These are phyloP conservation scores for Pichia sp. DNA, from an alignment of 1,139 yeast species.

Conservation along the genomic window DNA sequence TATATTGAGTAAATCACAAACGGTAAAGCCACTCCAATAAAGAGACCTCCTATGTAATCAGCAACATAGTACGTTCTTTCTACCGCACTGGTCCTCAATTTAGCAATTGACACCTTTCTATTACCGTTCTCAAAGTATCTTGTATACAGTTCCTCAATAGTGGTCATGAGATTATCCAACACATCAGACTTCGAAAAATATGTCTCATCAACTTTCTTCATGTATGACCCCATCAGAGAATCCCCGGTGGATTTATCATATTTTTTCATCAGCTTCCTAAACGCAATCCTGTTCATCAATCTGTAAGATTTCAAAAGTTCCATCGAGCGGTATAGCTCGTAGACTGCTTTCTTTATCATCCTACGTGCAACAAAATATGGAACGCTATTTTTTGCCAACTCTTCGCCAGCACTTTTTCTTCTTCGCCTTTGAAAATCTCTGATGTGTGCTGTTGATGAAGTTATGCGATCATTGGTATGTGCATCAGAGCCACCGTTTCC, in stretches of 20 bases:
- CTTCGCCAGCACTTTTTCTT: constrained; percentile 4
- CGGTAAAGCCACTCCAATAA: constrained; percentile 69
- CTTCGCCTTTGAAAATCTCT: constrained; percentile 25
- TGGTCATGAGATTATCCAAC: constrained; percentile 55
- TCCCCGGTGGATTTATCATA: constrained; percentile 70
- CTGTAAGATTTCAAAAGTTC: constrained; percentile 75
- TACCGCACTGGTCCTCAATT: constrained; percentile 48
- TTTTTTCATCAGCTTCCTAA: constrained; percentile 83
- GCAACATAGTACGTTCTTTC: constrained; percentile 41
- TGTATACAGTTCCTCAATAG: constrained; percentile 67
- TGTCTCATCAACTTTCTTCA: constrained; percentile 52
- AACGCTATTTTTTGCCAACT: constrained; percentile 30
- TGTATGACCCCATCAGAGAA: constrained; percentile 46
- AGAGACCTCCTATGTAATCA: constrained; percentile 57
- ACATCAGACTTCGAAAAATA: constrained; percentile 65
- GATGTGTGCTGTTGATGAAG: constrained; percentile 13
- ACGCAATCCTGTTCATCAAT: constrained; percentile 77
- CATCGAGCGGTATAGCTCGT: constrained; percentile 75
- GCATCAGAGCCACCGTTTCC: constrained; percentile 8
- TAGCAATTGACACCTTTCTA: constrained; percentile 70
- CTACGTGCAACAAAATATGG: constrained; percentile 70
- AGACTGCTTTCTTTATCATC: constrained; percentile 69
- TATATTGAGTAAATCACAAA: constrained; percentile 51
- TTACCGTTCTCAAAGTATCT: constrained; percentile 68
- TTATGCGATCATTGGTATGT: constrained; percentile 8